Base-by-base conservation (phyloP, 1,139 yeast species). In the Maudiozyma humilis region DNA sequence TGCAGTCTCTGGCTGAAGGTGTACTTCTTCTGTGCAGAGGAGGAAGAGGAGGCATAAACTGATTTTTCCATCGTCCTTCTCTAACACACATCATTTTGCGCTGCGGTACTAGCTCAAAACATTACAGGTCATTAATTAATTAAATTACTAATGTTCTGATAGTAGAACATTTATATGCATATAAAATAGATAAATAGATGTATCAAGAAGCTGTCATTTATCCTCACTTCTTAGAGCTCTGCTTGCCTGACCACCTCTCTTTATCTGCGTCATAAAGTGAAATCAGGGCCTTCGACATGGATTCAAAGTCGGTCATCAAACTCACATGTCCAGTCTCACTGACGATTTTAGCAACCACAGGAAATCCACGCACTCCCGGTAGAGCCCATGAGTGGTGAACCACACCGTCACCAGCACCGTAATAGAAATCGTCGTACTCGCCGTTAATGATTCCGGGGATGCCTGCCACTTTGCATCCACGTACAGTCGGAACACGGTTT, bases 341-440 rank as follows among this genome's bases (percentile, higher is more conserved):
- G 1, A 80, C 70, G 45, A 84, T 70, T 55, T 80, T 82, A 7
- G 85, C 89, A 15, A 75, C 85, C 2, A 84, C 76, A 0, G 73
- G 67, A 57, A 82, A 87, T 0, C 93, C 93, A 51, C 72, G 71
- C 23, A 69, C 65, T 54, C 82, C 83, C 0, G 96, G 96, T 78
- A 87, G 76, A 35, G 85, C 64, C 81, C 89, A 82, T 50, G 77
- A 77, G 54, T 82, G 86, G 62, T 85, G 87, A 1, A 87, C 84
- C 14, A 88, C 96, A 30, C 96, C 96, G 59, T 88, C 96, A 6
- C 96, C 96, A 8, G 88, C 88, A 0, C 95, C 95, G 59, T 85
- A 87, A 53, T 74, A 76, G 53, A 86, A 82, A 52, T 84, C 81
- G 51, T 75, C 78, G 63, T 84, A 88, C 50, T 78, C 75, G 5